Base-by-base conservation (phyloP, 805 yeast species). In the Kuraishia cidri region DNA sequence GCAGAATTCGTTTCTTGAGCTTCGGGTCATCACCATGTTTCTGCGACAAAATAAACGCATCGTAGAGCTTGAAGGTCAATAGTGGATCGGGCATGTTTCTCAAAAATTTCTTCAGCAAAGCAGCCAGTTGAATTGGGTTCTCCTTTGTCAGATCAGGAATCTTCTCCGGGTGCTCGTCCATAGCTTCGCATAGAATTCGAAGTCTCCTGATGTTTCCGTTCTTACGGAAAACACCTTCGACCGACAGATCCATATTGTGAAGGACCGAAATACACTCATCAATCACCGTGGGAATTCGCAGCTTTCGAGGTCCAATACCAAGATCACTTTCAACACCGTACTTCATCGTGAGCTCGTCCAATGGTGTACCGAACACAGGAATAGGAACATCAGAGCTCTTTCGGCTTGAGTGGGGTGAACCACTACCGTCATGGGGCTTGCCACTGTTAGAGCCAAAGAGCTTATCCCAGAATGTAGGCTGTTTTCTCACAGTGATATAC, bases 71-170 rank as follows among this genome's bases (percentile, higher is more conserved):
- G 42, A 72, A 75, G 0, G 96, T 84, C 50, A 92, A 63, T 30
- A 92, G 61, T 2, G 98, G 97, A 47, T 79, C 87, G 1, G 98
- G 98, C 54, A 92, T 63, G 37, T 88, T 97, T 47, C 99, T 70
- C 30, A 88, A 58, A 64, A 87, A 92, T 56, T 84, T 87, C 56
- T 92, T 92, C 62, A 92, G 62, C 41, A 92, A 60, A 0, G 97
- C 97, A 1, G 97, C 95, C 32, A 92, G 61, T 58, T 92, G 98
- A 27, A 92, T 84, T 0, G 95, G 88, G 33, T 77, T 79, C 52
- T 90, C 96, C 14, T 45, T 48, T 15, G 75, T 66, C 24, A 87
- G 67, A 44, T 78, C 77, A 0, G 94, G 92, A 6, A 78, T 69
- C 36, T 65, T 72, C 15, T 75, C 69, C 2, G 96, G 95, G 43